Percentiles rank a stretch among this genome's conserved stretches.
Conservation (phyloP, 768 basidiomycete genomes). For the Mycena galericulata region DNA sequence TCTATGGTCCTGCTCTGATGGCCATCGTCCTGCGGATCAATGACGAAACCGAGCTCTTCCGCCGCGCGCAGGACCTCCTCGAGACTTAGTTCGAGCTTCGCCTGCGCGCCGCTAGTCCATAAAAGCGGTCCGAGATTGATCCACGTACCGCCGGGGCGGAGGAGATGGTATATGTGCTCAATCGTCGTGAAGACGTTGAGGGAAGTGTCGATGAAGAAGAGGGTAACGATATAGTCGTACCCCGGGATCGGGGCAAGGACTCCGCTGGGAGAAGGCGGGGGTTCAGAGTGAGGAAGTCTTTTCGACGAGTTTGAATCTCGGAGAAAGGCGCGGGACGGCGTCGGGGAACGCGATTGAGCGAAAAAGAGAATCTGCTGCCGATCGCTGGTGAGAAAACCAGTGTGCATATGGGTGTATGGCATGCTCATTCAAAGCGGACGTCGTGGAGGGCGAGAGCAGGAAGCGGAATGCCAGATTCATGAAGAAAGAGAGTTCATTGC, state of each 20-base stretch:
- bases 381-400: slow-evolving; percentile 78
- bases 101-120: slow-evolving; percentile 68
- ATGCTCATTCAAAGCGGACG: slow-evolving; percentile 59
- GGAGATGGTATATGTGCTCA: slow-evolving; percentile 65
- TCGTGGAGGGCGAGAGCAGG: slow-evolving; percentile 62
- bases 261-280: slow-evolving; percentile 35
- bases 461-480: slow-evolving; percentile 74
- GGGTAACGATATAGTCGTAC: slow-evolving; percentile 72
- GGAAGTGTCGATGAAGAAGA: slow-evolving; percentile 77
- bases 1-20: slow-evolving; percentile 57
- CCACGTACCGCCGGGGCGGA: slow-evolving; percentile 75
- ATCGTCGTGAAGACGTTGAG: slow-evolving; percentile 65
- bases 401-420: slow-evolving; percentile 70
- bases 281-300: slow-evolving; percentile 65
- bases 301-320: slow-evolving; percentile 60
- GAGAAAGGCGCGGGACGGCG: slow-evolving; percentile 60
- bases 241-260: slow-evolving; percentile 40
- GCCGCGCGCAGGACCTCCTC: slow-evolving; percentile 71
- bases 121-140: slow-evolving; percentile 79
- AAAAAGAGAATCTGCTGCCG: slow-evolving; percentile 60
- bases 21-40: slow-evolving; percentile 44
- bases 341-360: slow-evolving; percentile 71
- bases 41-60: slow-evolving; percentile 66
- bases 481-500: slow-evolving; percentile 76
- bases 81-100: slow-evolving; percentile 69